Evolutionary conservation across 2,329 filamentous ascomycete genomes (phyloP), one percentile per base, ranked within the genome.

Genomic region (Beauveria sp.): DNA sequence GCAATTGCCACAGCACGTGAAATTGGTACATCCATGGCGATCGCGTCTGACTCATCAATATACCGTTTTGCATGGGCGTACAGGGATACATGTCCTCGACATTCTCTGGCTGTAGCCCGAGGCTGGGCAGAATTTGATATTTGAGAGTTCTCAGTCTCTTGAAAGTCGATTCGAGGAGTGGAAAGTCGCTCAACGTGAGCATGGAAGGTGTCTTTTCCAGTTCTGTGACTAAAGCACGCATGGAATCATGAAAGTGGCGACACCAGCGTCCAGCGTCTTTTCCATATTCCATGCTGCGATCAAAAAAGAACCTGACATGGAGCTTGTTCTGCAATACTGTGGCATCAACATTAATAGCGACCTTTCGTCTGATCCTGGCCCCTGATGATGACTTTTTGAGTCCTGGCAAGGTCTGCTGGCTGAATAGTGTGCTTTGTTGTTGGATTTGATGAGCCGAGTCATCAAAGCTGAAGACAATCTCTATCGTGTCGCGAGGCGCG

Each of bases 31-130:
- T 46, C 9, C 45, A n/a, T 12, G 45, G 45, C 10, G 20, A 46
- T 7, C 45, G 45, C 45, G 45, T 20, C 20, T 46, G 45, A 20
- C 20, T 46, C 45, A 46, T 46, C 20, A 46, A 24, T 10, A 46
- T 46, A 6, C 45, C 45, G 20, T 46, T 46, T 20, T 46, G 45
- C 45, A 46, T 46, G 9, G 45, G 45, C 5, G 45, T 46, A 22
- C 45, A 46, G 45, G 45, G 45, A 46, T 46, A 46, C 45, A 46
- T 46, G 45, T 46, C 45, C 20, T 46, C 45, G 45, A 46, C 45
- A 22, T 46, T 22, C 10, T 46, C n/a, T 12, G 20, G n/a, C 20
- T 46, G 45, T 12, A 46, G n/a, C 2, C 20, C 45, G 3, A 46
- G 10, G 45, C 45, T 20, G 10, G 45, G 45, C n/a, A 46, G 12